Conservation (phyloP, 148 eudicot species). For the Arbutus unedo region DNA sequence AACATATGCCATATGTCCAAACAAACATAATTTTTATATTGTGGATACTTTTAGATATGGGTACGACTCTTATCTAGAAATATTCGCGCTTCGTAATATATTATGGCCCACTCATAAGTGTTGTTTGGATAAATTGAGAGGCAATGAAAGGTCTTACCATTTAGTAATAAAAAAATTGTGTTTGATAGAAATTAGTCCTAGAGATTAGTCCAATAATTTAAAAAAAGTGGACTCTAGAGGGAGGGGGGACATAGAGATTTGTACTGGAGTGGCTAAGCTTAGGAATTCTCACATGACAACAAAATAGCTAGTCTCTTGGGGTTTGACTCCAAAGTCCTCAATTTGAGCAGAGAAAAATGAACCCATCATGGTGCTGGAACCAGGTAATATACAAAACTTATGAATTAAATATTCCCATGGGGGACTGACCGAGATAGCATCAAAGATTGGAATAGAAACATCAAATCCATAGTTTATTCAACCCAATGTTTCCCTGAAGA, state of each 20-base stretch:
- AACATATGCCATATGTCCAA: too few relatives aligned
- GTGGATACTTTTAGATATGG: too few relatives aligned
- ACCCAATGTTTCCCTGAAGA: slow-evolving; percentile 37
- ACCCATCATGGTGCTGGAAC: slow-evolving; percentile 45
- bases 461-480: slow-evolving; percentile 70
- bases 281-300: slow-evolving; percentile 54
- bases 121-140: neutral
- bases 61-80: too few relatives aligned
- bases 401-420: slow-evolving; percentile 9
- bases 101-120: neutral
- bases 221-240: slow-evolving; percentile 29
- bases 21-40: too few relatives aligned
- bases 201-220: slow-evolving; percentile 34
- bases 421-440: slow-evolving; percentile 47
- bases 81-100: neutral
- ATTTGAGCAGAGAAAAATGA: slow-evolving; percentile 31
- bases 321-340: slow-evolving; percentile 58
- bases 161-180: neutral
- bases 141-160: neutral
- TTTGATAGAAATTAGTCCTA: neutral
- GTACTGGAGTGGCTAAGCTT: slow-evolving; percentile 18
- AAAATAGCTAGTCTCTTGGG: slow-evolving; percentile 60
- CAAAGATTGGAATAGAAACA: slow-evolving; percentile 94
- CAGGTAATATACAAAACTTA: slow-evolving; percentile 36
- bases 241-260: slow-evolving; percentile 33